Conservation (phyloP, 2,329 filamentous ascomycete species). For the Cryoendolithus antarcticus region DNA sequence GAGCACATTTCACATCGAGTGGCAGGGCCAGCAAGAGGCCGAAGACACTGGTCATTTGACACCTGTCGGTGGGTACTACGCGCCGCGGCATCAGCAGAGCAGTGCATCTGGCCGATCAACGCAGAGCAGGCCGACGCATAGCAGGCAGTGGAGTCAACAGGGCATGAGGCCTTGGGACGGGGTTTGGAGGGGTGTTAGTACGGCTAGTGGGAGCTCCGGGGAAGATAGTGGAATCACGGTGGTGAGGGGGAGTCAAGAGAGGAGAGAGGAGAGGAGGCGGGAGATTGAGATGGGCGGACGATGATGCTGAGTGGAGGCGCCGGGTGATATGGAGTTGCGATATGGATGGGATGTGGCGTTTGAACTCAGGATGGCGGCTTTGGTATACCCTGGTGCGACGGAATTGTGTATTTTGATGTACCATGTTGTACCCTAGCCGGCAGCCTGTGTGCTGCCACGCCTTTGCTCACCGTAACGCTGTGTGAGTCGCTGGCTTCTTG, state of each 20-base stretch:
- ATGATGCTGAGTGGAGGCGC: no score
- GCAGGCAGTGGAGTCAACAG: no score
- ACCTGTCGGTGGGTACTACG: slow-evolving; percentile 14
- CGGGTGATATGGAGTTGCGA: no score
- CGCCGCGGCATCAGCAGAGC: slow-evolving; percentile 7
- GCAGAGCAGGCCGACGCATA: slow-evolving; percentile 5
- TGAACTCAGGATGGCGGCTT: no score
- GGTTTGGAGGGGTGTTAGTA: slow-evolving; percentile 14
- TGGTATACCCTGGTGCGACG: no score
- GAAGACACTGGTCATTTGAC: slow-evolving; percentile 1
- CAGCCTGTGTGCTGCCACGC: no score
- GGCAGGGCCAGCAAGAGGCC: slow-evolving; percentile 3
- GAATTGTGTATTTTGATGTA: no score
- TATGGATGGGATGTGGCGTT: no score
- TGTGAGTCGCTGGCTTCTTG: no score
- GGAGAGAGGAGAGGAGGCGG: slow-evolving; percentile 21
- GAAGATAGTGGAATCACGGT: no score
- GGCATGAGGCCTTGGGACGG: slow-evolving; percentile 20
- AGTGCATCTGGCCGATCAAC: not conserved
- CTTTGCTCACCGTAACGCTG: no score
- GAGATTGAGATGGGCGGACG: slow-evolving; percentile 28
- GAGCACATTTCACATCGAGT: slow-evolving; percentile 9
- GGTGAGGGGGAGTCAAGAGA: slow-evolving; percentile 15
- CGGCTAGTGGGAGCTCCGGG: slow-evolving; percentile 3
- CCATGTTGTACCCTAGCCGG: no score